These are phyloP conservation scores for Amorphotheca resinae DNA, from an alignment of 495 filamentous ascomycete species.

Conservation along the genomic window DNA sequence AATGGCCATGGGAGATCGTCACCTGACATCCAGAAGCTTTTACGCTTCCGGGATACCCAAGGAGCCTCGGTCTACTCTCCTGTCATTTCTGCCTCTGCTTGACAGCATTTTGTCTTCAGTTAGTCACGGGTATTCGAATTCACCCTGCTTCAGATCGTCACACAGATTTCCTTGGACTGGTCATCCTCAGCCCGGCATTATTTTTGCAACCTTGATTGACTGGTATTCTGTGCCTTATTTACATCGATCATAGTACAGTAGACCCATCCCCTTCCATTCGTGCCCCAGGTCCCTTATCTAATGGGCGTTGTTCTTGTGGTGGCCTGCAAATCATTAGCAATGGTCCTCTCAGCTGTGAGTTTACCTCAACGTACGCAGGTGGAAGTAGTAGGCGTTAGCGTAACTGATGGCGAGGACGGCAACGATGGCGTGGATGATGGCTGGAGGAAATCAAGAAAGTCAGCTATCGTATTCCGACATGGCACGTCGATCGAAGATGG, in stretches of 20 bases:
- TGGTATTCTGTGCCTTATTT: slow-evolving; percentile 20
- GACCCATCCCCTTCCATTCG: neutral
- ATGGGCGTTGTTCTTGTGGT: slow-evolving; percentile 99
- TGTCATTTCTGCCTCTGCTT: too few relatives aligned
- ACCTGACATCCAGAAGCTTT: too few relatives aligned
- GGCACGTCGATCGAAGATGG: neutral
- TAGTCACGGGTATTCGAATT: too few relatives aligned
- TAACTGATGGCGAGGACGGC: slow-evolving; percentile 70
- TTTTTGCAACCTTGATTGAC: too few relatives aligned
- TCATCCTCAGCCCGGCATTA: too few relatives aligned
- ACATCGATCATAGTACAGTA: slow-evolving; percentile 18
- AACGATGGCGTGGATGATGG: slow-evolving; percentile 73
- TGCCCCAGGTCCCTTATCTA: slow-evolving; percentile 32
- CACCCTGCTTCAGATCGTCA: too few relatives aligned
- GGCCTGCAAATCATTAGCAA: slow-evolving; percentile 46
- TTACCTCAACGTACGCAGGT: slow-evolving; percentile 69
- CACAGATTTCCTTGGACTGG: too few relatives aligned
- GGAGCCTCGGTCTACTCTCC: too few relatives aligned
- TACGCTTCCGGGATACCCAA: too few relatives aligned
- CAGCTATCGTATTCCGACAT: neutral
- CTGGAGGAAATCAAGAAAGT: slow-evolving; percentile 32
- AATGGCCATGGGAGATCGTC: too few relatives aligned
- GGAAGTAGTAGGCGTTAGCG: slow-evolving; percentile 98
- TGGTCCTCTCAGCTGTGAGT: neutral
- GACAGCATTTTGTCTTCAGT: too few relatives aligned